A percentile compares a stretch with the other conserved stretches of the same genome.
Conservation (phyloP, 768 basidiomycete genomes). For the Coprinopsis strossmayeri region DNA sequence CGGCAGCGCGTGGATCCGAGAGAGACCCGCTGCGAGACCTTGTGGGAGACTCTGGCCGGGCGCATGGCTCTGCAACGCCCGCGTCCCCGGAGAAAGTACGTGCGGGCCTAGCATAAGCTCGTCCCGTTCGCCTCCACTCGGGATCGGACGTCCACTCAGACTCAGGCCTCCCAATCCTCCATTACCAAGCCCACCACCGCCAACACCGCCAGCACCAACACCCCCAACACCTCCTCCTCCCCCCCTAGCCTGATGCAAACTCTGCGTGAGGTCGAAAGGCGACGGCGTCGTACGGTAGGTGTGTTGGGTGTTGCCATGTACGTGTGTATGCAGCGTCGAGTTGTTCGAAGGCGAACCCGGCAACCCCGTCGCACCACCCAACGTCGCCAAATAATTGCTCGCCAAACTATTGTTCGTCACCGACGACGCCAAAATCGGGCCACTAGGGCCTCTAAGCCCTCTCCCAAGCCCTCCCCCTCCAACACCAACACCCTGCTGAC, state of each 20-base stretch:
- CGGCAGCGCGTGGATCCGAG: slow-evolving; percentile 74
- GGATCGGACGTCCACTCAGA: slow-evolving; percentile 4
- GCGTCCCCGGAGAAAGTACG: slow-evolving; percentile 57
- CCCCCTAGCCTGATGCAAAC: slow-evolving; percentile 26
- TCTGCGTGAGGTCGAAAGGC: slow-evolving; percentile 40
- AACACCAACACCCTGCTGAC: slow-evolving; percentile 4
- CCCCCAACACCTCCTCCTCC: too few species aligned
- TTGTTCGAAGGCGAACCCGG: slow-evolving; percentile 25
- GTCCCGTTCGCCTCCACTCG: too few species aligned
- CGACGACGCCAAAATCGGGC: slow-evolving; percentile 16
- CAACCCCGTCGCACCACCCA: slow-evolving; percentile 11
- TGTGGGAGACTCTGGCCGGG: slow-evolving; percentile 90
- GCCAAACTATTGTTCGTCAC: slow-evolving; percentile 15
- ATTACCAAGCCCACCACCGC: too few species aligned
- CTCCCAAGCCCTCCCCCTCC: slow-evolving; percentile 22
- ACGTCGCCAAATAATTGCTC: slow-evolving; percentile 24
- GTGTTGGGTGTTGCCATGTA: slow-evolving; percentile 29
- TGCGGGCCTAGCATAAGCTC: slow-evolving; percentile 21
- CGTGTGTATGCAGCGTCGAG: slow-evolving; percentile 32
- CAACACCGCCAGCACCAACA: too few species aligned
- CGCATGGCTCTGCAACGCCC: slow-evolving; percentile 82
- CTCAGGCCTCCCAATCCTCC: too few species aligned
- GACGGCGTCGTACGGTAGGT: slow-evolving; percentile 36
- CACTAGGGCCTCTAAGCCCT: slow-evolving; percentile 26
- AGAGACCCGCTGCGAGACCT: slow-evolving; percentile 87